Evolutionary conservation across 139 green algal genomes (phyloP), one percentile per base, ranked within the genome.

Genomic region (Chlamydomonas sp.): DNA sequence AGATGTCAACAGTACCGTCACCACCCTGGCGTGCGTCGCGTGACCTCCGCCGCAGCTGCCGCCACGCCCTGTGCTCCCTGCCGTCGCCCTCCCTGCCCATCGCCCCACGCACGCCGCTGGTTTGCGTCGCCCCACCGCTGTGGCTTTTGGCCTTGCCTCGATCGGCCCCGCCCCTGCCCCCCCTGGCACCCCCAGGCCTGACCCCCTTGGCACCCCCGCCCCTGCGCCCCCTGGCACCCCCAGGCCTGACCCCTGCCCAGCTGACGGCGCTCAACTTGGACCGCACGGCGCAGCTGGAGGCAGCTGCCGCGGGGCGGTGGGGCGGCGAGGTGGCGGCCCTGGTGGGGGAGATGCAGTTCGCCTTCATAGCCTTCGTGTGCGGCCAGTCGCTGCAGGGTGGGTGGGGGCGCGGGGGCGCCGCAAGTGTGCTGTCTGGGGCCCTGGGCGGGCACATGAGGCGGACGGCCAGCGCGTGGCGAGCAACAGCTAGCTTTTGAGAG

Each of bases 261-360:
- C 94, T 98, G 18, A 98, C 95, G 20, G 90, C 91, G 0, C 77
- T 92, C 16, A 98, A 98, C 80, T 66, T 98, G 85, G 96, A 98
- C 92, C 97, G 96, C 89, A 94, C 83, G 2, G 12, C 1, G 8
- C 60, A 94, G 83, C 91, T 98, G 76, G 89, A 92, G 72, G 71
- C 80, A 17, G 74, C 87, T 18, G 80, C 95, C 20, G 61, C 31
- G 7, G 20, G 3, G 20, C 77, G 74, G 4, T 91, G 90, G 69
- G 71, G 75, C 7, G 84, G 85, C 1, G 57, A 79, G 18, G 66
- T 88, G 58, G 49, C 80, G 14, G 72, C 77, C 9, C 78, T 98
- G 62, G 62, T 98, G 77, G 96, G 93, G 61, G 96, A 97, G 93
- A 85, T 96, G 87, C 95, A 98, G 90, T 97, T 98, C 84, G 91